These are phyloP conservation scores for Aspergillus vadensis DNA, from an alignment of 2,329 filamentous ascomycete genomes.

Conservation along the genomic window DNA sequence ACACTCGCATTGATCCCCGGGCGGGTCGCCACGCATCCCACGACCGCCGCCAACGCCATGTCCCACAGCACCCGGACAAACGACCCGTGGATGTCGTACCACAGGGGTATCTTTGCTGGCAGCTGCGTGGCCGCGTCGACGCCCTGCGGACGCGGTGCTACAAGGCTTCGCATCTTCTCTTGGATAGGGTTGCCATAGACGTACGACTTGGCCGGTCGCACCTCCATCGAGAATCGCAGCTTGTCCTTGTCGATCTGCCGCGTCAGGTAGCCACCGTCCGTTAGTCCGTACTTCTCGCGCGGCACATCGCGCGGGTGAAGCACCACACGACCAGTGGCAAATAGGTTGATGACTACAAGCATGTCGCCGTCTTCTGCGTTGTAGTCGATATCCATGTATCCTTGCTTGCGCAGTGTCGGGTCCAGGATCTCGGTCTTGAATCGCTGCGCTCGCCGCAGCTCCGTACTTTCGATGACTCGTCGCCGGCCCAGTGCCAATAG, in stretches of 20 bases:
- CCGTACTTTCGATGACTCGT: conserved; percentile 41
- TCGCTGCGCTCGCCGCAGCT: conserved; percentile 42
- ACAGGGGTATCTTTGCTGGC: conserved; percentile 45
- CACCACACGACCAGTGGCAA: conserved; percentile 37
- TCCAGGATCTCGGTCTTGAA: conserved; percentile 50
- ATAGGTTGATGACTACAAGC: conserved; percentile 47
- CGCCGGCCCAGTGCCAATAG: conserved; percentile 42
- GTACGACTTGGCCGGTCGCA: conserved; percentile 42
- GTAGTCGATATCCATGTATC: conserved; percentile 37
- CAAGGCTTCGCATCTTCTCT: conserved; percentile 19
- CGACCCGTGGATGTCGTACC: conserved; percentile 52
- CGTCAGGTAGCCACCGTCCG: conserved; percentile 50
- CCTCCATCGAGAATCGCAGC: conserved; percentile 46
- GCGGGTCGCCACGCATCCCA: conserved; percentile 45
- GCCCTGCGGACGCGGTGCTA: conserved; percentile 29
- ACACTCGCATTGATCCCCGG: conserved; percentile 41
- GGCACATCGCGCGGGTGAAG: conserved; percentile 45
- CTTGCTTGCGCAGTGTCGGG: conserved; percentile 34
- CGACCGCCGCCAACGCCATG: conserved; percentile 41
- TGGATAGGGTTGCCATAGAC: conserved; percentile 42
- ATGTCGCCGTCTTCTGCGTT: conserved; percentile 48
- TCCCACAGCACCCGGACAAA: conserved; percentile 45
- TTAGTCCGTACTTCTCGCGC: conserved; percentile 49
- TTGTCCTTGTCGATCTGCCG: conserved; percentile 48
- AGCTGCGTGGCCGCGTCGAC: conserved; percentile 2